Evolutionary conservation across 2,329 filamentous ascomycete species (phyloP), one percentile per base, ranked within the genome.

Genomic region (Aspergillus pseudonomiae): DNA sequence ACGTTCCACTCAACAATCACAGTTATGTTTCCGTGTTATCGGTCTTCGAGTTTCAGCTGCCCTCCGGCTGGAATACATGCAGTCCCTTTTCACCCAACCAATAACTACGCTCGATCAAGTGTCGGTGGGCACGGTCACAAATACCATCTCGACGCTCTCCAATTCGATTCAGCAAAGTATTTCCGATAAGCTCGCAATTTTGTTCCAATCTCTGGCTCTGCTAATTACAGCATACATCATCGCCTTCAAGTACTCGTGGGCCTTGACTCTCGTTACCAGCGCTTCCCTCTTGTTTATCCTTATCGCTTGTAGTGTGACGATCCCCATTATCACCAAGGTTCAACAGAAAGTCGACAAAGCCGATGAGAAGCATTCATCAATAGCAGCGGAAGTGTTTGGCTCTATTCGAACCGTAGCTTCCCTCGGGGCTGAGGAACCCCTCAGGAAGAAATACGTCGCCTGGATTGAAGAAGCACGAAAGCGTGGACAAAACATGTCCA

Each of bases 161-260:
- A 86, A 86, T 65, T 81, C 81, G 0, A 79, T 86, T 12, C 85
- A 86, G 62, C 75, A 83, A 30, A 84, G 83, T 21, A 81, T 86
- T n/a, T 85, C 84, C 0, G 84, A 86, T 66, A 82, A 83, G 59
- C 73, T 87, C 6, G 77, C 78, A 1, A 74, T 73, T 2, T 73
- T 84, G 1, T 74, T 84, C 34, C 78, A 82, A 57, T 78, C 75
- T 2, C 57, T 80, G 2, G 73, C 81, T 2, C 70, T 82, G 1
- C 69, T 83, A 6, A 66, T 82, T 6, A 73, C 83, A 0, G 82
- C 83, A 60, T 77, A 84, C n/a, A 75, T 79, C 12, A 81, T 87
- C 54, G 81, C 85, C 0, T 86, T 86, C 65, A 70, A 77, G 19
- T 84, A 83, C 63, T 83, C 80, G 34, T 85, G 83, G 81, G 74